Base-by-base conservation (phyloP, 164 flowering plant genomes). In the Kalanchoe fedtschenkoi region DNA sequence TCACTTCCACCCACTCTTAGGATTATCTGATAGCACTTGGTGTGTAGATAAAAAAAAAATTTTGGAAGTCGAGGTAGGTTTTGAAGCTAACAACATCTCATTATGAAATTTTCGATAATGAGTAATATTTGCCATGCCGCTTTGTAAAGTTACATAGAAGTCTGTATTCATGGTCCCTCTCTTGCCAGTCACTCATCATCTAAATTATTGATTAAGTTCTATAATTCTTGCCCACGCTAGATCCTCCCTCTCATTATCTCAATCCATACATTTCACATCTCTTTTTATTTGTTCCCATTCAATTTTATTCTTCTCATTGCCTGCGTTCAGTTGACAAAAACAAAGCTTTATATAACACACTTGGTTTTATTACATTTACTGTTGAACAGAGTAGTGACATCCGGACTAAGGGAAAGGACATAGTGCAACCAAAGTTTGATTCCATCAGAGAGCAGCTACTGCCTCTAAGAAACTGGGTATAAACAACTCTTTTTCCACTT, bases 391-490 rank as follows among this genome's bases (percentile, higher is more conserved):
- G 67, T 57, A 81, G 80, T 68, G 93, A 84, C 55, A 66, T 92
- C 42, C 75, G 66, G 62, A 71, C 69, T 16, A 92, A 80, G 80
- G 95, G 82, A 61, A 83, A 65, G 65, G 83, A 77, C 66, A 32
- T 82, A 6, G 65, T 82, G 38, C 83, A 82, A 59, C 98, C 96
- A 58, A 82, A 69, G 58, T 43, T 77, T 33, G 80, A 83, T 60
- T 69, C 15, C 32, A 33, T 87, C 21, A 77, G 56, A 67, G 82
- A 86, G 78, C 80, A 76, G 62, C 41, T 87, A 28, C 47, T 17
- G 53, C 96, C 98, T 8, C 30, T 89, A 0, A 77, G 70, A 76
- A 63, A 62, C 29, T 89, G 96, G 96, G 98, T 92, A 86, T 24
- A 47, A 47, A 9, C 22, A 58, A 41, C 22, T 13, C 13, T n/a